A percentile compares a stretch with the other conserved stretches of the same genome.
Evolutionary conservation across 2,329 filamentous ascomycete genomes (phyloP).

Genomic region (Fusarium penzigii): DNA sequence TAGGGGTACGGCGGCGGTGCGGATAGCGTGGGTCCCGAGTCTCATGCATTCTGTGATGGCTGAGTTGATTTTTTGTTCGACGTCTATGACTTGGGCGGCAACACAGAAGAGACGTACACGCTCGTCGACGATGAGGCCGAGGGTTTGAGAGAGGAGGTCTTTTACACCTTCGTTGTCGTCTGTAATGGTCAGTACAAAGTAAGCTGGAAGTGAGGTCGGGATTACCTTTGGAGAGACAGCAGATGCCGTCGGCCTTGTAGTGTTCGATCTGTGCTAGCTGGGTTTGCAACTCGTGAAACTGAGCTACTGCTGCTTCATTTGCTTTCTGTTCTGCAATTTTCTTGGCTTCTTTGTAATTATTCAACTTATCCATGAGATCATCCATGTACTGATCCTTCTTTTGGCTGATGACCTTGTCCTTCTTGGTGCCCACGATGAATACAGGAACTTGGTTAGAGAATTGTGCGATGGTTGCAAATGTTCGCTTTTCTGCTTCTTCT

Average conservation of each 20-base stretch:
- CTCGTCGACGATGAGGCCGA: constrained; percentile 30
- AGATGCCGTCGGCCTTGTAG: constrained; percentile 29
- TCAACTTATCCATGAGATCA: constrained; percentile 27
- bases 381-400: constrained; percentile 20
- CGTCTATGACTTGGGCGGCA: constrained; percentile 32
- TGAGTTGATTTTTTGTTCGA: constrained; percentile 33
- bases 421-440: constrained; percentile 28
- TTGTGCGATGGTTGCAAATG: constrained; percentile 27
- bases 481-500: constrained; percentile 28
- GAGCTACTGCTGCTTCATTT: constrained; percentile 21
- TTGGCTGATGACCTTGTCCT: constrained; percentile 26
- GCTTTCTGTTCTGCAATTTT: constrained; percentile 22
- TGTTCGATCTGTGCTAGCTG: constrained; percentile 28
- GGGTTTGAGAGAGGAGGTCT: constrained; percentile 28
- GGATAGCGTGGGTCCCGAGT: constrained; percentile 29
- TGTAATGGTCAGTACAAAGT: background rate
- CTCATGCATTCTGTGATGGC: constrained; percentile 32
- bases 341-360: constrained; percentile 27
- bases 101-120: constrained; percentile 33
- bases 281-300: constrained; percentile 23
- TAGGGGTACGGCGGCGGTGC: constrained; percentile 26
- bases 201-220: rapidly evolving
- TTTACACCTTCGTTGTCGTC: constrained; percentile 26
- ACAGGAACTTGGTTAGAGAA: constrained; percentile 29
- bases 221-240: constrained; percentile 27